phyloP scores from a whole-genome alignment of 345 rosid genomes.

The Citrus mangshanensis region DNA sequence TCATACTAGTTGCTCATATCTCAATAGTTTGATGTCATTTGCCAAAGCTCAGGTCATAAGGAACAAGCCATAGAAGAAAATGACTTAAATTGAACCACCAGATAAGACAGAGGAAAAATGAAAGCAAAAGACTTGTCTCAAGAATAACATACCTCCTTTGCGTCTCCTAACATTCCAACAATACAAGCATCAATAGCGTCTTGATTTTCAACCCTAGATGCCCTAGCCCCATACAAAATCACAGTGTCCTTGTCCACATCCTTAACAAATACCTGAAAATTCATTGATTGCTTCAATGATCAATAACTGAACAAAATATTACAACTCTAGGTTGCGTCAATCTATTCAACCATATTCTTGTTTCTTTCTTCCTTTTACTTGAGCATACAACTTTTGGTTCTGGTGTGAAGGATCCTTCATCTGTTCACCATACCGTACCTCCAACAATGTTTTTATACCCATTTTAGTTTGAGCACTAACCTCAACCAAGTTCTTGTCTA shows the following conservation, averaged over 20 bases:
- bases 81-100: background rate
- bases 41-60: background rate
- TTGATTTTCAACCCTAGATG: constrained; percentile 81
- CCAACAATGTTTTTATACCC: background rate
- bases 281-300: background rate
- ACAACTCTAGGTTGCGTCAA: background rate
- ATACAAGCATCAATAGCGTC: constrained; percentile 74
- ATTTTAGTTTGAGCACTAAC: constrained; percentile 20
- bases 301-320: background rate
- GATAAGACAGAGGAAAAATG: background rate
- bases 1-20: background rate
- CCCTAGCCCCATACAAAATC: constrained; percentile 69
- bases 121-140: background rate
- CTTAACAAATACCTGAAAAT: constrained; percentile 47
- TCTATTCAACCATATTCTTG: background rate
- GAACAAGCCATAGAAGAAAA: background rate
- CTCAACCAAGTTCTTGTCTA: constrained; percentile 74
- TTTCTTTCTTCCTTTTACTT: background rate
- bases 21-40: background rate
- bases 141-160: constrained; percentile 39
- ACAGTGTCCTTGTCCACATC: constrained; percentile 57
- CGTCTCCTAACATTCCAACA: constrained; percentile 58
- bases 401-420: background rate
- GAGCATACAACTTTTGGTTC: background rate
- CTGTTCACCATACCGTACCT: background rate